phyloP scores from a whole-genome alignment of 2,329 filamentous ascomycete species.

The Paraphoma chrysanthemicola region DNA sequence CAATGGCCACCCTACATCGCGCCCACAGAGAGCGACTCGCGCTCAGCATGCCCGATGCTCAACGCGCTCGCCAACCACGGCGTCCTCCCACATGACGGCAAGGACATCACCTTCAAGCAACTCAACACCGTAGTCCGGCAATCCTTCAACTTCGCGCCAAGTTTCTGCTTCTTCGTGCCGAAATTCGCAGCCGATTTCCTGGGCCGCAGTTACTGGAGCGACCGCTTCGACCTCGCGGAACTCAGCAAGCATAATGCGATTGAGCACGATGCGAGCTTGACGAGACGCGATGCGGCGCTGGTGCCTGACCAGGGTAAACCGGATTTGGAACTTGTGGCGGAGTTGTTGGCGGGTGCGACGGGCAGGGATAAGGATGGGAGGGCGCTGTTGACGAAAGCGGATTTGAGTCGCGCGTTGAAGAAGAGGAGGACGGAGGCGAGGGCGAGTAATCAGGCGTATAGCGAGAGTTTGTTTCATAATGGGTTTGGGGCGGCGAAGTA shows the following conservation, averaged over 20 bases:
- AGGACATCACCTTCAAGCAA: constrained; percentile 37
- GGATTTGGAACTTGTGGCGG: constrained; percentile 45
- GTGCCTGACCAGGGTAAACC: constrained; percentile 48
- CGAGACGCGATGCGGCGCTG: constrained; percentile 38
- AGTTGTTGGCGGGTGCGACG: constrained; percentile 45
- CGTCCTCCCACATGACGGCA: constrained; percentile 42
- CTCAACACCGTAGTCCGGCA: constrained; percentile 33
- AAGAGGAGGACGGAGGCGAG: constrained; percentile 45
- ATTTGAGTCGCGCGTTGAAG: constrained; percentile 44
- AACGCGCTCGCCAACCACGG: constrained; percentile 44
- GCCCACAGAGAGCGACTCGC: constrained; percentile 43
- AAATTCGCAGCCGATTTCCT: constrained; percentile 36
- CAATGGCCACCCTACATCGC: constrained; percentile 48
- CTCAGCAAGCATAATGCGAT: constrained; percentile 41
- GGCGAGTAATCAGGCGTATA: constrained; percentile 46
- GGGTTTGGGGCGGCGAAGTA: constrained; percentile 52
- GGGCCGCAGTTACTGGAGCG: constrained; percentile 21
- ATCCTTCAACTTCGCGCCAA: constrained; percentile 42
- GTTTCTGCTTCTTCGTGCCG: constrained; percentile 40
- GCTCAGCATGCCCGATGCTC: constrained; percentile 31
- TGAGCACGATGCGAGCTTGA: constrained; percentile 46
- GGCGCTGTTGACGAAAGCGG: constrained; percentile 42
- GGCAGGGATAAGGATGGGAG: constrained; percentile 42
- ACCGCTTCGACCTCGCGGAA: constrained; percentile 37
- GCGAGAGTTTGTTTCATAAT: constrained; percentile 47